Percentiles rank a stretch among this genome's conserved stretches.
These are phyloP conservation scores for Chlorella ohadii DNA, from an alignment of 139 green algal species.

Conservation along the genomic window DNA sequence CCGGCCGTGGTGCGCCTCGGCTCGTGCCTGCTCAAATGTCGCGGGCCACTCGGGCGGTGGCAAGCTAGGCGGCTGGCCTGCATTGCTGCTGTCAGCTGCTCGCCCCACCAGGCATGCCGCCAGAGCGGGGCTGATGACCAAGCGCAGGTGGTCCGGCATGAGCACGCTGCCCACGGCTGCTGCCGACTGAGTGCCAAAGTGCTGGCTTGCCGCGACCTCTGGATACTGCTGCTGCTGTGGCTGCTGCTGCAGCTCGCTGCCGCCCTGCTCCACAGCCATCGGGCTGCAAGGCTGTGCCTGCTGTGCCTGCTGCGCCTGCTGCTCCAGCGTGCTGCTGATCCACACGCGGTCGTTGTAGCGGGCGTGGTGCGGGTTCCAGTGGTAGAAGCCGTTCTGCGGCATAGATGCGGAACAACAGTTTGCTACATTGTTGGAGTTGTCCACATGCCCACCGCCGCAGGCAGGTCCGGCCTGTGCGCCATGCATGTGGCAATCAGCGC, in stretches of 20 bases:
- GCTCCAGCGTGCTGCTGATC: conserved; percentile 1
- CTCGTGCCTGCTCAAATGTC: background rate
- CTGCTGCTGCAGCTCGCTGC: background rate
- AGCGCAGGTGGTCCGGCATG: conserved; percentile 42
- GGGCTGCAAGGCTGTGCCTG: background rate
- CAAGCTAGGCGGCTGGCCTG: background rate
- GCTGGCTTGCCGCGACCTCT: background rate
- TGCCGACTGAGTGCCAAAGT: background rate
- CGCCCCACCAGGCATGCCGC: conserved; percentile 7
- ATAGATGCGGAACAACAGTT: too few species aligned
- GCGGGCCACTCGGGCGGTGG: background rate
- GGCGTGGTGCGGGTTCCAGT: conserved; percentile 40
- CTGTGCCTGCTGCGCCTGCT: background rate
- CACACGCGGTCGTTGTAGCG: conserved; percentile 23
- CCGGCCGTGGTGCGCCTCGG: background rate
- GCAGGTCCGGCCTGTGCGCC: too few species aligned
- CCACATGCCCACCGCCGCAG: too few species aligned
- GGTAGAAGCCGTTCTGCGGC: conserved; percentile 44
- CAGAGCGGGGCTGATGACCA: conserved; percentile 39
- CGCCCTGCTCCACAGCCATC: too few species aligned
- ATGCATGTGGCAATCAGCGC: too few species aligned
- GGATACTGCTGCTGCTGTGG: background rate
- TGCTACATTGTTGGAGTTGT: too few species aligned
- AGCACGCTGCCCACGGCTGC: background rate
- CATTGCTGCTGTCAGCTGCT: background rate